phyloP scores from a whole-genome alignment of 768 basidiomycete genomes.

The Coprinopsis sp. region DNA sequence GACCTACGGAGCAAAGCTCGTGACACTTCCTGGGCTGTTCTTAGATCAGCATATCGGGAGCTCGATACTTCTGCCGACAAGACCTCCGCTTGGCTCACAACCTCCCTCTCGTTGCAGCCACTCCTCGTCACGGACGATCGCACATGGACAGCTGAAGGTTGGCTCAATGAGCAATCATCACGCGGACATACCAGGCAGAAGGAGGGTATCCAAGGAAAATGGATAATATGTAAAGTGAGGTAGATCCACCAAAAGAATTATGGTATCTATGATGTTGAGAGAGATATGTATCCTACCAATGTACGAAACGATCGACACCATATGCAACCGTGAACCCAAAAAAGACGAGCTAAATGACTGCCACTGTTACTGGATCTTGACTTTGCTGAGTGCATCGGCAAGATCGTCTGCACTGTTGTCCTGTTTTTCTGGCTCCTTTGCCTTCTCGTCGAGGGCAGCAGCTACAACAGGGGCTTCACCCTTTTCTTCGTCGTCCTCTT shows the following conservation, averaged over 20 bases:
- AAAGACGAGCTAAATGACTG: slow-evolving; percentile 7
- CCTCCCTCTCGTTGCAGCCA: slow-evolving; percentile 42
- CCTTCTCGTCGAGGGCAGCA: slow-evolving; percentile 12
- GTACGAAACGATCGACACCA: too few relatives aligned
- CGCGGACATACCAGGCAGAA: slow-evolving; percentile 50
- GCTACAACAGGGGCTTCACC: slow-evolving; percentile 15
- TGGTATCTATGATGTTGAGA: slow-evolving; percentile 2
- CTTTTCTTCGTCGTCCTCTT: slow-evolving; percentile 38
- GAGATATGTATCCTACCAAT: too few relatives aligned
- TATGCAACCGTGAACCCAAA: too few relatives aligned
- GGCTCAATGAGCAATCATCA: slow-evolving; percentile 41
- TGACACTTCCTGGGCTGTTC: slow-evolving; percentile 51
- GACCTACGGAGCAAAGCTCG: slow-evolving; percentile 47
- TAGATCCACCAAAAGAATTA: slow-evolving; percentile 15
- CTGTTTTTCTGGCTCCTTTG: slow-evolving; percentile 22
- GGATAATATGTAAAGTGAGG: slow-evolving; percentile 55
- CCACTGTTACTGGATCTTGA: slow-evolving; percentile 33
- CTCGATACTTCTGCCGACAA: slow-evolving; percentile 35
- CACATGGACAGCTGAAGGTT: slow-evolving; percentile 39
- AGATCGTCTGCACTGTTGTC: slow-evolving; percentile 45
- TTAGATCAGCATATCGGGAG: slow-evolving; percentile 64
- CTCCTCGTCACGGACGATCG: slow-evolving; percentile 22
- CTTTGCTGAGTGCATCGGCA: slow-evolving; percentile 63
- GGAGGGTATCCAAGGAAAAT: slow-evolving; percentile 53
- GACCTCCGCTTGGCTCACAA: slow-evolving; percentile 43